Base-by-base conservation (phyloP, 371 early-diverging fungal genomes). In the Saksenaea oblongispora region DNA sequence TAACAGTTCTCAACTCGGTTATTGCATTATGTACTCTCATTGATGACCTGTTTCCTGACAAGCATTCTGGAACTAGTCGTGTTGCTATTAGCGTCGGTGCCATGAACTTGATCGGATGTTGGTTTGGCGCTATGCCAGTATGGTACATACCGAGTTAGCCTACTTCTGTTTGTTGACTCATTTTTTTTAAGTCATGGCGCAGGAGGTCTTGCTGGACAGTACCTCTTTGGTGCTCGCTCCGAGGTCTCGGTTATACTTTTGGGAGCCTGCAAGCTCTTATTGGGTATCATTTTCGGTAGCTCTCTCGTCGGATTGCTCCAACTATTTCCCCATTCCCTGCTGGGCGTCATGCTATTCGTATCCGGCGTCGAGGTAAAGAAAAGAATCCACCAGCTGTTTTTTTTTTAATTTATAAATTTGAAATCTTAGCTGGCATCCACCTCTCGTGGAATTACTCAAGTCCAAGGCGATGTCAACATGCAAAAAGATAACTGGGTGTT, bases 161-260 rank as follows among this genome's bases (percentile, higher is more conserved):
- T 13, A 56, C 59, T 71, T 64, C 63, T 1, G 36, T 54, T 47
- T 55, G 14, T 1, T 17, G 31, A 31, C 31, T 31, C 4, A 31
- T 4, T 27, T 57, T 36, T 24, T 35, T 61, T 44, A 17, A 76
- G 82, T 60, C 91, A 90, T 63, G 90, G 93, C 22, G 90, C 93
- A 8, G 96, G 96, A 22, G 96, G 96, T 10, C 75, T 96, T 34
- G 95, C 95, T 14, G 96, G 91, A 10, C 96, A 96, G 73, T 94
- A 94, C 72, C 91, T 93, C 1, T 96, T 95, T 70, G 96, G 96
- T 34, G 95, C 96, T 22, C 87, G 96, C 42, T 83, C 93, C 0
- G 94, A 89, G 59, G 85, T 91, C 14, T 90, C 92, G 42, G 82
- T 95, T 53, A 80, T 92, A 26, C 35, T 93, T 47, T 80, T 96